These are phyloP conservation scores for Sanghuangporus sanghuang DNA, from an alignment of 1,284 basidiomycete genomes.

Conservation along the genomic window DNA sequence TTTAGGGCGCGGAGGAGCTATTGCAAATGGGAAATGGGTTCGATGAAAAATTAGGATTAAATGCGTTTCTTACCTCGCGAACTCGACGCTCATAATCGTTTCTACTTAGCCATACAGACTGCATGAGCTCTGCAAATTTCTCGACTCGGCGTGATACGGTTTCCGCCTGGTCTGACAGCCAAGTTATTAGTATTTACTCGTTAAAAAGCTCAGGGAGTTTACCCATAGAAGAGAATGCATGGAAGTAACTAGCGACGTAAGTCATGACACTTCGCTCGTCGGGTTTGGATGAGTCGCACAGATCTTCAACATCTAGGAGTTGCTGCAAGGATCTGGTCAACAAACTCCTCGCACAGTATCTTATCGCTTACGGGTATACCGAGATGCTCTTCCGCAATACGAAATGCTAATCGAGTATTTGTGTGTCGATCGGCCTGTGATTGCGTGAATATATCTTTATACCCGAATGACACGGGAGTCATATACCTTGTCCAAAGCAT, in stretches of 20 bases:
- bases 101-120: constrained; percentile 77
- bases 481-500: constrained; percentile 72
- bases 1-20: constrained; percentile 64
- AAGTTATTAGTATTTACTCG: not conserved
- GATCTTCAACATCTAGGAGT: constrained; percentile 92
- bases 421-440: constrained; percentile 64
- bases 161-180: constrained; percentile 79
- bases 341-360: not conserved
- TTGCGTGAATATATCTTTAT: constrained; percentile 1
- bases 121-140: constrained; percentile 95
- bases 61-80: constrained; percentile 44
- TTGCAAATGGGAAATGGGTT: not conserved
- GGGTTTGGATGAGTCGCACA: constrained; percentile 85
- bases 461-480: constrained; percentile 1
- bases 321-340: constrained; percentile 45
- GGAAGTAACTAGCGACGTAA: constrained; percentile 94
- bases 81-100: constrained; percentile 95
- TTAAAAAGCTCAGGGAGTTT: constrained; percentile 22
- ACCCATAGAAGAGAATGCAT: constrained; percentile 98
- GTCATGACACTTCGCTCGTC: constrained; percentile 97
- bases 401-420: constrained; percentile 84
- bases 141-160: constrained; percentile 91
- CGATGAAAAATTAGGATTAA: constrained; percentile 8
- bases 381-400: constrained; percentile 80
- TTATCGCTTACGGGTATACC: constrained; percentile 75